These are phyloP conservation scores for Aspergillus brasiliensis DNA, from an alignment of 2,329 filamentous ascomycete genomes.

Conservation along the genomic window DNA sequence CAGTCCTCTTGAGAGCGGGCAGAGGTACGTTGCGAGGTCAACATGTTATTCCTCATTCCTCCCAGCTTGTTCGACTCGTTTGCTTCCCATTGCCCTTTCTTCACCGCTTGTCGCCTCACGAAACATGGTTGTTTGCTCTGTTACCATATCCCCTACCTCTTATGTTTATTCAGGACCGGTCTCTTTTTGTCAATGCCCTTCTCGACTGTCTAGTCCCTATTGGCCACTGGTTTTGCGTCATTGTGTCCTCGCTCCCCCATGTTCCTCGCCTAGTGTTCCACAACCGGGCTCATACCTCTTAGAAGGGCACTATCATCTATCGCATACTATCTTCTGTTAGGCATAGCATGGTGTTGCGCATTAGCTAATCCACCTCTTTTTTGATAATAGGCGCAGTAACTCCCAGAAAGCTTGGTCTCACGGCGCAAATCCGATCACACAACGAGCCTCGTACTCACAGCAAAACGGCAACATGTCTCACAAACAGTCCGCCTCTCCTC, in stretches of 20 bases:
- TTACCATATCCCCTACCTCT: conserved; percentile 3
- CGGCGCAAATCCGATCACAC: conserved; percentile 63
- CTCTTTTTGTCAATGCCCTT: background rate
- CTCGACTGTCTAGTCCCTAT: background rate
- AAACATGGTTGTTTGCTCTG: background rate
- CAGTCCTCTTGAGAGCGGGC: conserved; percentile 56
- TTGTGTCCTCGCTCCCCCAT: background rate
- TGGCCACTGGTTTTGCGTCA: background rate
- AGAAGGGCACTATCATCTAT: background rate
- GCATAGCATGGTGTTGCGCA: conserved; percentile 7
- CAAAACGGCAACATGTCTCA: conserved; percentile 57
- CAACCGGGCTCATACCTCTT: background rate
- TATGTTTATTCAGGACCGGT: background rate
- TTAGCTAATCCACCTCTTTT: conserved; percentile 24
- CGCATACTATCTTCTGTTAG: background rate
- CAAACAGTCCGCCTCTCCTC: conserved; percentile 44
- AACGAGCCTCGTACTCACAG: conserved; percentile 53
- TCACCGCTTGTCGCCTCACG: conserved; percentile 18
- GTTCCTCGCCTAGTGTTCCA: background rate
- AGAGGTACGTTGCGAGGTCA: conserved; percentile 52
- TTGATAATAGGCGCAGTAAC: conserved; percentile 50
- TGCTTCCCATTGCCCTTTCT: conserved; percentile 10
- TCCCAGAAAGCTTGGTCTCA: conserved; percentile 63
- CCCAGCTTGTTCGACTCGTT: conserved; percentile 5
- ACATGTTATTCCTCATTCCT: conserved; percentile 11